phyloP scores from a whole-genome alignment of 305 asterid genomes.

The Andrographis paniculata region DNA sequence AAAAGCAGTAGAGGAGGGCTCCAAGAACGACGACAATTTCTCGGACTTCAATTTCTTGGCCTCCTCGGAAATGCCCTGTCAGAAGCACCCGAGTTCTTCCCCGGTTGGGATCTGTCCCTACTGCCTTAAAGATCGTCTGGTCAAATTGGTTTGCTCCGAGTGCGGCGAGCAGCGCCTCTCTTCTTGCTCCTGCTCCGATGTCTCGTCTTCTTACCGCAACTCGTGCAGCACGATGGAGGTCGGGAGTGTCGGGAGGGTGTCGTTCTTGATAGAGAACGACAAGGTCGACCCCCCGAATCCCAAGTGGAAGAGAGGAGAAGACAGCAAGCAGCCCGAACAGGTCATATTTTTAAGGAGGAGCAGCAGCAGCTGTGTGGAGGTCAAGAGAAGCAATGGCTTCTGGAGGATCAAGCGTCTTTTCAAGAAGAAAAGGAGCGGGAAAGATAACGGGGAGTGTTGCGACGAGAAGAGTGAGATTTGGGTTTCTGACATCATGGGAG shows the following conservation, averaged over 20 bases:
- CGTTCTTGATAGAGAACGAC: conserved; percentile 73
- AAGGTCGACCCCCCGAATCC: conserved; percentile 22
- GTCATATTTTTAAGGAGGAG: conserved; percentile 58
- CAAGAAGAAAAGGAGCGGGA: conserved; percentile 32
- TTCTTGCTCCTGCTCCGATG: conserved; percentile 87
- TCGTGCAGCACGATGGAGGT: conserved; percentile 59
- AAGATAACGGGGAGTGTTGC: too few relatives aligned
- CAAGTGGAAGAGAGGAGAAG: conserved; percentile 18
- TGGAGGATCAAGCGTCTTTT: conserved; percentile 78
- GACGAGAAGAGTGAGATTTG: conserved; percentile 54
- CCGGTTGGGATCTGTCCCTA: conserved; percentile 66
- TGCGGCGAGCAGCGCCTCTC: conserved; percentile 91
- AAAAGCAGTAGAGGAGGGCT: conserved; percentile 33
- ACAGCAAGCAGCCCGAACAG: conserved; percentile 38
- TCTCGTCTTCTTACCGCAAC: conserved; percentile 55
- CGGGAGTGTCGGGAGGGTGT: conserved; percentile 86
- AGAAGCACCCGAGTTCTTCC: conserved; percentile 62
- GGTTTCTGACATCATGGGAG: conserved; percentile 54
- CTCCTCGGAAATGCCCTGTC: conserved; percentile 65
- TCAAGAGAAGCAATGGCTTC: conserved; percentile 58
- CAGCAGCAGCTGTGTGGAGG: conserved; percentile 73
- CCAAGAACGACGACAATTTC: conserved; percentile 1
- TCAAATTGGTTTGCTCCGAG: conserved; percentile 68
- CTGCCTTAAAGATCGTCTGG: conserved; percentile 68
- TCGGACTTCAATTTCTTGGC: conserved; percentile 46